Percentiles rank a stretch among this genome's conserved stretches.
Evolutionary conservation across 176 grass and related monocot genomes (phyloP).

Genomic region (Tillandsia leiboldiana): DNA sequence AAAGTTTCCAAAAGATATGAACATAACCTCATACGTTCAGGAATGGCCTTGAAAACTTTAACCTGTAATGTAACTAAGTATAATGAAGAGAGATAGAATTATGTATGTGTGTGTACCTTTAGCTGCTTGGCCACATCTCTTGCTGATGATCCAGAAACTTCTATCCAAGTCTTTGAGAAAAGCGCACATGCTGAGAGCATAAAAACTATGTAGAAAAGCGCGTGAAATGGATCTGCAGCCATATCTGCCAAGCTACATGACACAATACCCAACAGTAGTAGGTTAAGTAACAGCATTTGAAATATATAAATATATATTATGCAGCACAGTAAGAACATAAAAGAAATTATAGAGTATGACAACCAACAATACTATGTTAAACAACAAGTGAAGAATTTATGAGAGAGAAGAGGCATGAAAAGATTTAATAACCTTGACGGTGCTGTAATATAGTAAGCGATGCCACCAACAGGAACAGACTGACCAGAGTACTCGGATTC

Average conservation of each 20-base stretch:
- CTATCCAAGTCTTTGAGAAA: constrained; percentile 95
- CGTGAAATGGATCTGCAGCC: constrained; percentile 88
- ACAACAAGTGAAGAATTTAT: constrained; percentile 1
- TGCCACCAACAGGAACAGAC: constrained; percentile 75
- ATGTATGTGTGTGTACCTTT: constrained; percentile 43
- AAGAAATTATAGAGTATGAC: constrained; percentile 8
- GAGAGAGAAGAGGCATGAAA: background rate
- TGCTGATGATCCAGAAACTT: constrained; percentile 88
- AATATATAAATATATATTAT: background rate
- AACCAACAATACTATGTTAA: background rate
- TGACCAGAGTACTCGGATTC: constrained; percentile 89
- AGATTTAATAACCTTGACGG: constrained; percentile 62
- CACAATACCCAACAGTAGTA: constrained; percentile 13
- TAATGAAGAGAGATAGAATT: background rate
- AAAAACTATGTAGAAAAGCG: constrained; percentile 80
- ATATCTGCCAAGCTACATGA: constrained; percentile 69
- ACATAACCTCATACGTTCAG: too few species aligned
- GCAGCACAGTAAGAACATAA: background rate
- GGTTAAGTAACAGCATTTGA: constrained; percentile 4
- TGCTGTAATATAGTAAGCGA: constrained; percentile 94
- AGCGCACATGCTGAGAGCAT: constrained; percentile 79
- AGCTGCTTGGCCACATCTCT: constrained; percentile 92
- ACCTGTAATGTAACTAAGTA: background rate
- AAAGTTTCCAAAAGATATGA: too few species aligned
- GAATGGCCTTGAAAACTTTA: too few species aligned